Percentiles rank a stretch among this genome's conserved stretches.
These are phyloP conservation scores for Hypoxylon sp. DNA, from an alignment of 2,329 filamentous ascomycete species.

Conservation along the genomic window DNA sequence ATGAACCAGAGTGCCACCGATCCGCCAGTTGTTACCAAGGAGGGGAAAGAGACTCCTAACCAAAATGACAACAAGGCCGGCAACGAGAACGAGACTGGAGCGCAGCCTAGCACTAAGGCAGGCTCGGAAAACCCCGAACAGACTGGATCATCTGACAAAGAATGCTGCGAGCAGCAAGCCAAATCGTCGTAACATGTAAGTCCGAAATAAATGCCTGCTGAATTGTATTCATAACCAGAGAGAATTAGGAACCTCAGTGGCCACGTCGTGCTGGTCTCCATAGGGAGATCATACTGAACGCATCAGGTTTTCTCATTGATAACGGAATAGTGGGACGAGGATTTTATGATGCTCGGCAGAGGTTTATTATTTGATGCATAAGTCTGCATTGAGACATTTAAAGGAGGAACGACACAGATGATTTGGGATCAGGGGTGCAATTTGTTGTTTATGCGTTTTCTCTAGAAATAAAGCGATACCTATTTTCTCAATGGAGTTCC, in stretches of 20 bases:
- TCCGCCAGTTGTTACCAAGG: not conserved
- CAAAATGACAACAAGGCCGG: not conserved
- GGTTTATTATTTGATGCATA: not conserved
- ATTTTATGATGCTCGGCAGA: not conserved
- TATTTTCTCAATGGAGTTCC: not conserved
- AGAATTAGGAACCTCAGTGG: not conserved
- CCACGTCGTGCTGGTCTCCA: not conserved
- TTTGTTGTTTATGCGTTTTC: not conserved
- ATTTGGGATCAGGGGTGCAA: not conserved
- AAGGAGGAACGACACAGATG: not conserved
- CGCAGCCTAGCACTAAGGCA: not conserved
- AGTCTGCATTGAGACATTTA: not conserved
- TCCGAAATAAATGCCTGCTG: not conserved
- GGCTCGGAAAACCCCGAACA: not conserved
- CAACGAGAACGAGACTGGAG: not conserved
- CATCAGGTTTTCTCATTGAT: not conserved
- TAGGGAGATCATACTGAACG: not conserved
- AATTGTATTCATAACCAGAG: not conserved
- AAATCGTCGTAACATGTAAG: not conserved
- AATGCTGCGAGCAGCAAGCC: not conserved
- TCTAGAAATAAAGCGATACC: not conserved
- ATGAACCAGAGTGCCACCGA: not conserved
- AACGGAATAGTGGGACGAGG: not conserved
- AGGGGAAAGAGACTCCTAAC: not conserved
- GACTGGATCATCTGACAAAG: not conserved